A percentile compares a stretch with the other conserved stretches of the same genome.
Conservation (phyloP, 73 alveolate species). For the Stentor coeruleus region DNA sequence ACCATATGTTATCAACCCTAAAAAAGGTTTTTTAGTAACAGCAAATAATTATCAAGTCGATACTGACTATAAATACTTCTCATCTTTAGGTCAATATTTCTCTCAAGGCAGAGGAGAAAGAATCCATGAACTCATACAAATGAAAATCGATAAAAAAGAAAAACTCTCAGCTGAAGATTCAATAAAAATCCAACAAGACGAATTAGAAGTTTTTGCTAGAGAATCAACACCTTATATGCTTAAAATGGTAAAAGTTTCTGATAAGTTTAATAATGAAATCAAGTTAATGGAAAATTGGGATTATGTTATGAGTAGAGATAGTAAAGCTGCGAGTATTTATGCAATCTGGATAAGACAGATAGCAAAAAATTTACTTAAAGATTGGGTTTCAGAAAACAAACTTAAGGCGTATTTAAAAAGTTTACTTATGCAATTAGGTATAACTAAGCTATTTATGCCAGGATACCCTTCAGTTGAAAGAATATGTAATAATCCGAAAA, state of each 20-base stretch:
- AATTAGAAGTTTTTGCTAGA: background rate
- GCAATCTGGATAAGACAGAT: background rate
- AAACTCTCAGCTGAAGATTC: background rate
- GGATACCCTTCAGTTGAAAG: background rate
- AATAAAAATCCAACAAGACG: background rate
- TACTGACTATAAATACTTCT: background rate
- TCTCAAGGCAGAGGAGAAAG: background rate
- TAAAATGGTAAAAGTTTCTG: background rate
- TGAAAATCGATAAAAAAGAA: background rate
- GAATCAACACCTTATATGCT: background rate
- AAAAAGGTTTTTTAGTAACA: constrained; percentile 88
- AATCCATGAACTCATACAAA: no score
- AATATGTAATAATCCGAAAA: background rate
- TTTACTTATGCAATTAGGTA: background rate
- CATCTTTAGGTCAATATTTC: background rate
- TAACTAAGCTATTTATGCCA: background rate
- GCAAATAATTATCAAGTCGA: constrained; percentile 56
- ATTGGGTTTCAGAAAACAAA: background rate
- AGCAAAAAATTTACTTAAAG: background rate
- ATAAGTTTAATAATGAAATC: background rate
- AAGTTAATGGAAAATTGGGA: background rate
- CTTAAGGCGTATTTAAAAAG: background rate
- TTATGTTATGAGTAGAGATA: background rate
- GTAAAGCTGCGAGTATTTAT: background rate
- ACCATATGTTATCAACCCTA: constrained; percentile 83